These are phyloP conservation scores for Knufia fluminis DNA, from an alignment of 2,329 filamentous ascomycete genomes.

Conservation along the genomic window DNA sequence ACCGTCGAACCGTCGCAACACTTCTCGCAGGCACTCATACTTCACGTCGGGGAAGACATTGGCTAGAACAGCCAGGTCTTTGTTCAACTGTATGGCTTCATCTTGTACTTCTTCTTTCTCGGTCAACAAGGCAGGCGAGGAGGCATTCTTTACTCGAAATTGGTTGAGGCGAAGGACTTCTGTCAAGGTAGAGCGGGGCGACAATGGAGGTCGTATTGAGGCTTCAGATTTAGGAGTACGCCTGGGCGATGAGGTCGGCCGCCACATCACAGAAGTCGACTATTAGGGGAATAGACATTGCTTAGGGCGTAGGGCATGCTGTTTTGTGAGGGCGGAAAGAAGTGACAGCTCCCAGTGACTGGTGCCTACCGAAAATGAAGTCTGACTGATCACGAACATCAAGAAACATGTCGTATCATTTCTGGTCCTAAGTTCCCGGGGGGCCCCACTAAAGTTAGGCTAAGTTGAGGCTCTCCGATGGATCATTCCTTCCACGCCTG, in stretches of 20 bases:
- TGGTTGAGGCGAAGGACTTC: slow-evolving; percentile 39
- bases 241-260: slow-evolving; percentile 6
- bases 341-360: not conserved
- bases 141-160: slow-evolving; percentile 25
- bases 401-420: not conserved
- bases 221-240: slow-evolving; percentile 11
- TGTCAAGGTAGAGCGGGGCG: slow-evolving; percentile 30
- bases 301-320: not conserved
- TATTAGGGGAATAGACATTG: slow-evolving; percentile 1
- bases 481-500: too few species aligned
- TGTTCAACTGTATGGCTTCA: slow-evolving; percentile 32
- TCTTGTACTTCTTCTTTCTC: slow-evolving; percentile 26
- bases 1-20: slow-evolving; percentile 38
- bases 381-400: not conserved
- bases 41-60: slow-evolving; percentile 39
- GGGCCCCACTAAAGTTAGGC: not conserved
- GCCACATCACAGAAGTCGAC: slow-evolving; percentile 6
- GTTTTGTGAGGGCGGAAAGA: not conserved
- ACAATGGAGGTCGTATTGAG: slow-evolving; percentile 18
- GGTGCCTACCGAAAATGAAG: not conserved
- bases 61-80: slow-evolving; percentile 32
- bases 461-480: too few species aligned
- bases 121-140: slow-evolving; percentile 13
- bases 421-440: not conserved
- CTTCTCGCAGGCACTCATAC: slow-evolving; percentile 39